phyloP scores from a whole-genome alignment of 2,329 filamentous ascomycete genomes.

The Pseudonectria buxi region DNA sequence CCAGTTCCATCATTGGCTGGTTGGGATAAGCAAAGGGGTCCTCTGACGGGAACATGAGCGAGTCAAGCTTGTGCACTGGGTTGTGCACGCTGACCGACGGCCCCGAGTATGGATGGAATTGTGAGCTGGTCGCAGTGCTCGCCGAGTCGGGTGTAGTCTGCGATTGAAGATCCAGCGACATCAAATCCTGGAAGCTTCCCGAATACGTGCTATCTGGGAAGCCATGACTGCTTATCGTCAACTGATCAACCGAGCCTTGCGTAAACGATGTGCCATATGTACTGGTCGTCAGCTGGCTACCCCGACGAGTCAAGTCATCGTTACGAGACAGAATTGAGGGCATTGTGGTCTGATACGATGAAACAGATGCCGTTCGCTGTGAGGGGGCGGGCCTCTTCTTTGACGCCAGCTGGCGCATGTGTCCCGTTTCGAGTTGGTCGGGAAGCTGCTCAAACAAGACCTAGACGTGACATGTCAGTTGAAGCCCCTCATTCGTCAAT shows the following conservation, averaged over 20 bases:
- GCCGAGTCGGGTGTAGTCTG: conserved; percentile 37
- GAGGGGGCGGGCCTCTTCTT: conserved; percentile 52
- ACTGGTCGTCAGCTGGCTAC: conserved; percentile 21
- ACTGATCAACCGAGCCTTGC: conserved; percentile 29
- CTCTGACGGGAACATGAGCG: conserved; percentile 73
- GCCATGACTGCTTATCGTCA: conserved; percentile 22
- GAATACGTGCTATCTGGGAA: conserved; percentile 32
- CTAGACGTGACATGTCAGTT: conserved; percentile 35
- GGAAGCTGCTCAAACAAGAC: conserved; percentile 79
- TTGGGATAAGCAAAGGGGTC: conserved; percentile 77
- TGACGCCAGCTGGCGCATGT: conserved; percentile 32
- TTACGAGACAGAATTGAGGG: conserved; percentile 26
- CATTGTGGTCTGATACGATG: conserved; percentile 23
- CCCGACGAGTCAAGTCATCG: conserved; percentile 27
- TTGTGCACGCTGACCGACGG: conserved; percentile 31
- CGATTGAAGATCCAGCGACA: conserved; percentile 39
- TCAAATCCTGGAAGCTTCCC: conserved; percentile 36
- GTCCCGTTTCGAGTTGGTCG: conserved; percentile 55
- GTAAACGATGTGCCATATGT: conserved; percentile 21
- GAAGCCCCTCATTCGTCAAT: too few relatives aligned
- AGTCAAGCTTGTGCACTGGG: conserved; percentile 61
- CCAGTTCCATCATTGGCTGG: conserved; percentile 61
- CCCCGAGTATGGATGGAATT: conserved; percentile 26
- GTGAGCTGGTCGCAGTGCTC: conserved; percentile 35
- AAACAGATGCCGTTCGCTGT: conserved; percentile 25